Evolutionary conservation across 495 filamentous ascomycete genomes (phyloP).

Genomic region (Mytilinidion resinicola): DNA sequence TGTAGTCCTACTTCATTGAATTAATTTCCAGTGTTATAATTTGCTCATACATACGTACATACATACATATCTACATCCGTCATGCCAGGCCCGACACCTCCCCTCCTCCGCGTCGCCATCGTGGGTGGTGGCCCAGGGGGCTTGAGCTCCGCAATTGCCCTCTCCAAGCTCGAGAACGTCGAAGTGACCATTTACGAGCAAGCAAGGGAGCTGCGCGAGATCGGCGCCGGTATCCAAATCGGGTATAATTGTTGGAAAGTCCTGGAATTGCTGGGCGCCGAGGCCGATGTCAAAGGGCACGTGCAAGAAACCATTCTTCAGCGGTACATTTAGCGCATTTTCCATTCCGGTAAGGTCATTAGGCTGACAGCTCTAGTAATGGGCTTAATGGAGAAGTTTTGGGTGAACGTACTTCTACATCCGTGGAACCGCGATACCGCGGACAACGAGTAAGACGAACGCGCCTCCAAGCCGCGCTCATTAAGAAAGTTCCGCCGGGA

Average conservation of each 20-base stretch:
- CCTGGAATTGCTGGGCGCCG: constrained; percentile 43
- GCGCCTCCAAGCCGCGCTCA: background rate
- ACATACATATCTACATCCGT: no score
- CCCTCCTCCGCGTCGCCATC: constrained; percentile 22
- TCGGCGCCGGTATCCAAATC: constrained; percentile 47
- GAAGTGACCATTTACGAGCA: constrained; percentile 46
- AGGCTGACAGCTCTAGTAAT: no score
- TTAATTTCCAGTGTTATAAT: no score
- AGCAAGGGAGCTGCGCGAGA: constrained; percentile 41
- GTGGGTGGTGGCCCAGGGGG: constrained; percentile 47
- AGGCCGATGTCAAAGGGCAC: constrained; percentile 38
- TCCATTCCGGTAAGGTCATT: no score
- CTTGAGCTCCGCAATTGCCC: constrained; percentile 44
- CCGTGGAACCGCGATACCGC: no score
- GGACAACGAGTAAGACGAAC: constrained; percentile 11
- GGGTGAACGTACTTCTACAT: no score
- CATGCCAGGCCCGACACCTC: no score
- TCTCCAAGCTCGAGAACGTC: constrained; percentile 43
- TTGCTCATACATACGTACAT: no score
- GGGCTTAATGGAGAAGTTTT: no score
- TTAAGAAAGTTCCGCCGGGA: background rate
- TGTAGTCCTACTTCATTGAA: no score
- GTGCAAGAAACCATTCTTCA: constrained; percentile 38
- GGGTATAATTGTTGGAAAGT: constrained; percentile 37
- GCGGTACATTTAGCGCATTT: no score